Percentiles rank a stretch among this genome's conserved stretches.
phyloP scores from a whole-genome alignment of 2,329 filamentous ascomycete species.

The Apiospora arundinis region DNA sequence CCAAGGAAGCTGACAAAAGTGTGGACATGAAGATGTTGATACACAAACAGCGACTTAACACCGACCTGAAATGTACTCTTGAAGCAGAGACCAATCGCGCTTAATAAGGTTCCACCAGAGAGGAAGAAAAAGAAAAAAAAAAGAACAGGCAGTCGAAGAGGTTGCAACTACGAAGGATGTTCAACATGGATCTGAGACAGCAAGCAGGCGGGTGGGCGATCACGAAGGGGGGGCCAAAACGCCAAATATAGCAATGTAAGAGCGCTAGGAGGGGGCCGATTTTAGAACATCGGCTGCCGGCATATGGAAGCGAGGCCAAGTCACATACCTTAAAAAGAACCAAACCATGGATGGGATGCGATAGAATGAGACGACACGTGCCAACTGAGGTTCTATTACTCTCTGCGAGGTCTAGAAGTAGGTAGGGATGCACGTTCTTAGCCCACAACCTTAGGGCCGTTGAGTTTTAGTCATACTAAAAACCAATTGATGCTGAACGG shows the following conservation, averaged over 20 bases:
- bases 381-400: background rate
- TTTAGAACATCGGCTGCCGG: conserved; percentile 17
- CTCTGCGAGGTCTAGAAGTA: background rate
- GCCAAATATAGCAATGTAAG: conserved; percentile 4
- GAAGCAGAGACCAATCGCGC: background rate
- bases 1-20: background rate
- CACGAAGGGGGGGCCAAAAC: conserved; percentile 7
- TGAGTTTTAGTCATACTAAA: background rate
- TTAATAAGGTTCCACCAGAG: conserved; percentile 7
- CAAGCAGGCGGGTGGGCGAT: background rate
- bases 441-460: background rate
- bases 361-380: conserved; percentile 9
- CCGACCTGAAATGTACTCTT: background rate
- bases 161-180: conserved; percentile 15
- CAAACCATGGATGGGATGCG: background rate
- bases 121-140: background rate
- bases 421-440: background rate
- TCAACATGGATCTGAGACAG: conserved; percentile 18
- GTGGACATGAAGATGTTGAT: background rate
- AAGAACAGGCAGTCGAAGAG: conserved; percentile 15
- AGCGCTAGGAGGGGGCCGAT: conserved; percentile 4
- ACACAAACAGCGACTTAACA: background rate
- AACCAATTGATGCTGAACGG: background rate
- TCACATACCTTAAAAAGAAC: background rate
- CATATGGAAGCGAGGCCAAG: conserved; percentile 12